Evolutionary conservation across 805 yeast genomes (phyloP), one percentile per base, ranked within the genome.

Genomic region (Candida parachauliodes): DNA sequence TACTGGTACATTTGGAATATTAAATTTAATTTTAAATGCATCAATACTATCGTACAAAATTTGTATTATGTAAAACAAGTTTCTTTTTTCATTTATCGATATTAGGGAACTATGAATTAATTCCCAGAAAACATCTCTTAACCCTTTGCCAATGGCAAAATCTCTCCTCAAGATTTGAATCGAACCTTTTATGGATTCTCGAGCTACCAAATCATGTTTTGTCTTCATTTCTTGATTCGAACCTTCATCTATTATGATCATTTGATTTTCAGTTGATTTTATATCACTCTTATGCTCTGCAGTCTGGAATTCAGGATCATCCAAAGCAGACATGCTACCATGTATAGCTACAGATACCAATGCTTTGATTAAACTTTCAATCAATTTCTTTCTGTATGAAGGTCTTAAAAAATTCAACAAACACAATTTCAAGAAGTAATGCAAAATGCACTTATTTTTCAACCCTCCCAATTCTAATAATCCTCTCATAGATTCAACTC

Each of bases 391-490:
- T 33, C 78, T 72, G 27, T 88, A 59, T 34, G 67, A 68, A 1
- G 71, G 60, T 1, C 83, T 74, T 2, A 50, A 33, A 1, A 68
- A 62, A 27, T 83, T 89, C 24, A 81, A 62, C 19, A 78, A 65
- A 35, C 79, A 54, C 0, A 76, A 58, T 20, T 76, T 67, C 47
- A 86, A 77, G 42, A 80, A 76, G 48, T 85, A 85, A 14, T 70
- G 62, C 44, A 88, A 52, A 3, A 88, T 65, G 21, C 68, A 64
- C 10, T 66, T 57, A 49, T 86, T 85, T 42, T 79, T 81, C 45
- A 89, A 57, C 1, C 93, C 96, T 15, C 97, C 96, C 32, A 86
- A 61, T 3, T 73, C 48, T 36, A 93, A 62, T 21, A 93, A 51
- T 0, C 88, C 84, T 39, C 76, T 73, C 52, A 86, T 81, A 0